Evolutionary conservation across 352 stramenopile species (phyloP).

Genomic region (Phytophthora parvispora): DNA sequence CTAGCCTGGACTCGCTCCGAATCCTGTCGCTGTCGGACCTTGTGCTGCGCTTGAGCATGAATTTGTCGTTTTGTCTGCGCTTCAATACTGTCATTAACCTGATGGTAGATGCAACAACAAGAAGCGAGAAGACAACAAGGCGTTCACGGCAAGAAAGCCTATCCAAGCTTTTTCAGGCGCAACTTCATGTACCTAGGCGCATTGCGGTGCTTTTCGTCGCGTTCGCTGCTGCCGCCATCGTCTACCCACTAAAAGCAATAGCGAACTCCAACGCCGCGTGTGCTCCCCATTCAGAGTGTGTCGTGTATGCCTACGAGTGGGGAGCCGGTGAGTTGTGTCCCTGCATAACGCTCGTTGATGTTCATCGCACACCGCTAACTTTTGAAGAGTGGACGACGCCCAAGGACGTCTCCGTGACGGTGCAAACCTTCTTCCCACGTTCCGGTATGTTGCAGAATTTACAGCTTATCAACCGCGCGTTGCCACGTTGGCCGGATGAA

Average conservation of each 20-base stretch:
- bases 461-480: slow-evolving; percentile 44
- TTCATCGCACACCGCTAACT: slow-evolving; percentile 5
- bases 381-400: slow-evolving; percentile 17
- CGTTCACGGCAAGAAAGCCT: slow-evolving; percentile 14
- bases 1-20: slow-evolving; percentile 34
- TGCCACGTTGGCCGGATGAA: slow-evolving; percentile 27
- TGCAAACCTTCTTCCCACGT: slow-evolving; percentile 21
- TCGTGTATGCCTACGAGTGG: slow-evolving; percentile 19
- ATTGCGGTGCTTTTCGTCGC: slow-evolving; percentile 14
- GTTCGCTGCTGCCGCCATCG: slow-evolving; percentile 1
- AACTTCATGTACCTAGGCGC: slow-evolving; percentile 13
- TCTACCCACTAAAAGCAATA: slow-evolving; percentile 11
- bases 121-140: not conserved
- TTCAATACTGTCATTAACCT: slow-evolving; percentile 33
- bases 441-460: slow-evolving; percentile 42
- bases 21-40: slow-evolving; percentile 18
- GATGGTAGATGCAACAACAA: slow-evolving; percentile 9
- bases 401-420: slow-evolving; percentile 15
- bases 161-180: not conserved
- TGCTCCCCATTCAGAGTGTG: slow-evolving; percentile 20
- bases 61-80: slow-evolving; percentile 38
- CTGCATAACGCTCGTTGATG: slow-evolving; percentile 6
- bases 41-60: slow-evolving; percentile 38
- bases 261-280: not conserved
- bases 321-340: not conserved